phyloP scores from a whole-genome alignment of 345 rosid species.

The Pseudoturritis turrita region DNA sequence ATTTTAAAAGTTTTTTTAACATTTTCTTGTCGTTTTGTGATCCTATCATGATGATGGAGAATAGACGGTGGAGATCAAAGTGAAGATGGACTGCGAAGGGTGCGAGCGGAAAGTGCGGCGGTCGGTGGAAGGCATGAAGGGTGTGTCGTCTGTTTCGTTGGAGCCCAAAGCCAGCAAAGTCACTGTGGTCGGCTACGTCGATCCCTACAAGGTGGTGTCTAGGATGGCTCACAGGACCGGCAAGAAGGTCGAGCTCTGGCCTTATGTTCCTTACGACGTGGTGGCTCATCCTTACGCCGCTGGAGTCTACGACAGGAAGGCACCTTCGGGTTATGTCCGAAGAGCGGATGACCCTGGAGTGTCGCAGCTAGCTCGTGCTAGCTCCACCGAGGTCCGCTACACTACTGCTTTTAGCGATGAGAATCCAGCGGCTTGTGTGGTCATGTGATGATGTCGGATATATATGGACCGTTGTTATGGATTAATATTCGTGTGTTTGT shows the following conservation, averaged over 20 bases:
- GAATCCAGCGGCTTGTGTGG: slow-evolving; percentile 62
- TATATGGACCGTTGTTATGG: not conserved
- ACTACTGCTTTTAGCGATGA: slow-evolving; percentile 97
- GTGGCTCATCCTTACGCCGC: slow-evolving; percentile 93
- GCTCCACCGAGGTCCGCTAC: slow-evolving; percentile 91
- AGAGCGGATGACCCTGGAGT: slow-evolving; percentile 52
- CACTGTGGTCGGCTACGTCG: slow-evolving; percentile 86
- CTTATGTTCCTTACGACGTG: slow-evolving; percentile 84
- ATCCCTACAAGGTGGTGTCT: slow-evolving; percentile 66
- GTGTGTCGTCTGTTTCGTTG: slow-evolving; percentile 69
- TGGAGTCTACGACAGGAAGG: slow-evolving; percentile 89
- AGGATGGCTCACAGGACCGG: slow-evolving; percentile 89
- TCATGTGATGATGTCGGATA: slow-evolving; percentile 58
- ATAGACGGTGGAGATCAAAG: slow-evolving; percentile 90
- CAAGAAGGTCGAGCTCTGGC: slow-evolving; percentile 93
- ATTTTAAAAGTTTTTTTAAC: not conserved
- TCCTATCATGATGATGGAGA: not conserved
- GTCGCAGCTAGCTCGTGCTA: slow-evolving; percentile 86
- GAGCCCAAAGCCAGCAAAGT: slow-evolving; percentile 82
- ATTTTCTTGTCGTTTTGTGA: slow-evolving; percentile 3
- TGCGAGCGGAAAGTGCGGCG: slow-evolving; percentile 85
- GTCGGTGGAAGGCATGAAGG: slow-evolving; percentile 89
- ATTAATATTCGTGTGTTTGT: not conserved
- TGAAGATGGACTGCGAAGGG: slow-evolving; percentile 92
- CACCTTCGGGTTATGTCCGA: slow-evolving; percentile 84